A percentile compares a stretch with the other conserved stretches of the same genome.
These are phyloP conservation scores for Lachnellula hyalina DNA, from an alignment of 2,329 filamentous ascomycete species.

Conservation along the genomic window DNA sequence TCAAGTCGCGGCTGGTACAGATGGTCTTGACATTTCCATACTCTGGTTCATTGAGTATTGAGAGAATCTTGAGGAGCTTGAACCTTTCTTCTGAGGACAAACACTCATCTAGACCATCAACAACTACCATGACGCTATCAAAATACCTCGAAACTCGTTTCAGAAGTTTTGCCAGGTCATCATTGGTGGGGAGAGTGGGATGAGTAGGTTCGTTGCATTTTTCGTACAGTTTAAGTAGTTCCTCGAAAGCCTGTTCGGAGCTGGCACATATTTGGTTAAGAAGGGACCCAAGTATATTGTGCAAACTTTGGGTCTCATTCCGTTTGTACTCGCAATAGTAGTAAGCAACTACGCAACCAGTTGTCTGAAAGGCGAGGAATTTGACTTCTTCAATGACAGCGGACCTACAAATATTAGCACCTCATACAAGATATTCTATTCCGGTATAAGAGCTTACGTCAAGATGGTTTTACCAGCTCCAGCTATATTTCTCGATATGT, in stretches of 20 bases:
- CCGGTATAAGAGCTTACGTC: too few relatives aligned
- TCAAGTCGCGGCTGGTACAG: conserved; percentile 1
- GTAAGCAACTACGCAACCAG: conserved; percentile 13
- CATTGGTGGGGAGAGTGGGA: not conserved
- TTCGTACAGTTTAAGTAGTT: not conserved
- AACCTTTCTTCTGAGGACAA: not conserved
- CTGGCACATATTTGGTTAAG: conserved; percentile 25
- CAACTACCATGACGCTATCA: not conserved
- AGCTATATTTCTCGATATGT: not conserved
- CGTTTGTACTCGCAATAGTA: conserved; percentile 32
- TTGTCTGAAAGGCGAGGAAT: too few relatives aligned
- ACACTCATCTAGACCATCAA: conserved; percentile 7
- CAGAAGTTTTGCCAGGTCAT: not conserved
- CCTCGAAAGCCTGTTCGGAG: not conserved
- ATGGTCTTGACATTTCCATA: not conserved
- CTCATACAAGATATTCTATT: too few relatives aligned
- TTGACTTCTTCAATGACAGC: too few relatives aligned
- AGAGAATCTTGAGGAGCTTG: too few relatives aligned
- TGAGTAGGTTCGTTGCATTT: not conserved
- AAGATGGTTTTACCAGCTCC: conserved; percentile 20
- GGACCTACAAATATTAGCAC: too few relatives aligned
- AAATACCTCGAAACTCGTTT: not conserved
- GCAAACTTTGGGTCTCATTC: conserved; percentile 8
- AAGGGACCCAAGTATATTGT: conserved; percentile 25
- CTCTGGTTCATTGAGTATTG: not conserved